These are phyloP conservation scores for Eucalyptus erythrocorys DNA, from an alignment of 345 rosid genomes.

Conservation along the genomic window DNA sequence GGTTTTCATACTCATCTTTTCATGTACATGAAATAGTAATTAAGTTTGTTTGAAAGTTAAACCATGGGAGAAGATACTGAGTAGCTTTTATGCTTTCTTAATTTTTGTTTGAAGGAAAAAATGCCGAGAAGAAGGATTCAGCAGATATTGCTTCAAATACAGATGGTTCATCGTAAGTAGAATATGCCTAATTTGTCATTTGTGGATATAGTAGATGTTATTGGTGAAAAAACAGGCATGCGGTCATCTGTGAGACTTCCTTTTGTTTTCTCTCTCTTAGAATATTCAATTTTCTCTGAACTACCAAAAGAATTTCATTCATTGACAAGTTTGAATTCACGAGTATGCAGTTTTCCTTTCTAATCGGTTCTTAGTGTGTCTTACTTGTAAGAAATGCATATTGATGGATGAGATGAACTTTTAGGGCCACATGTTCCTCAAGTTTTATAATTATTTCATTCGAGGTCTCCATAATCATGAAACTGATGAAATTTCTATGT, in stretches of 20 bases:
- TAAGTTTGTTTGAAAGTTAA: neutral
- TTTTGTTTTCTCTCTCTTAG: neutral
- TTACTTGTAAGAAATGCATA: neutral
- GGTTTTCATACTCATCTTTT: neutral
- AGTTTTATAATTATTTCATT: neutral
- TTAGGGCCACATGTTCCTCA: neutral
- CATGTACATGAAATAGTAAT: neutral
- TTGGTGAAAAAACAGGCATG: neutral
- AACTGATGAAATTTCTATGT: neutral
- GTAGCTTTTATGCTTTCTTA: neutral
- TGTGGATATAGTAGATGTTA: neutral
- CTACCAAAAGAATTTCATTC: neutral
- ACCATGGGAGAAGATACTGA: neutral
- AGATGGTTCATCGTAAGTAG: conserved; percentile 92
- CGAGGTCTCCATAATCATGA: neutral
- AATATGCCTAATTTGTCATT: neutral
- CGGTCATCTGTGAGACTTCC: neutral
- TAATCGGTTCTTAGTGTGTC: neutral
- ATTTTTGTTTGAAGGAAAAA: conserved; percentile 51
- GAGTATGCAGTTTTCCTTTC: neutral
- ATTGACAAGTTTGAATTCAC: neutral
- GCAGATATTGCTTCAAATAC: conserved; percentile 65
- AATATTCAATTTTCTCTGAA: neutral
- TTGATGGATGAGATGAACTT: neutral
- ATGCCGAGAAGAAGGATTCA: conserved; percentile 74